These are phyloP conservation scores for Lachancea dasiensis DNA, from an alignment of 805 yeast genomes.

Conservation along the genomic window DNA sequence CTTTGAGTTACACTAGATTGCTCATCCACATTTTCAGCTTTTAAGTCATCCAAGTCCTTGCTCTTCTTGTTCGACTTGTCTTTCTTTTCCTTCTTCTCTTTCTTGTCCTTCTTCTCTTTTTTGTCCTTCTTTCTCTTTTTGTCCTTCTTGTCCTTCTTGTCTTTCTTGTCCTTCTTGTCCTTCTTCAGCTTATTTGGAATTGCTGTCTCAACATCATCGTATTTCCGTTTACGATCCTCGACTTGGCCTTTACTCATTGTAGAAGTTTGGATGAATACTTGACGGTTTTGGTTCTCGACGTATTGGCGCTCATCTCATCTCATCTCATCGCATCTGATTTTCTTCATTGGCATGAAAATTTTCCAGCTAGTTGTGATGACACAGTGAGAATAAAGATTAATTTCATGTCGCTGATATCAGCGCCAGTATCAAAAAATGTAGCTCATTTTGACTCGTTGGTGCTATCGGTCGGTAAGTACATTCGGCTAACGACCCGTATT, in stretches of 20 bases:
- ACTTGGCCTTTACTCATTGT: conserved; percentile 35
- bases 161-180: no score
- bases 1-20: conserved; percentile 11
- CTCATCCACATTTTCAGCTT: conserved; percentile 35
- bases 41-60: conserved; percentile 31
- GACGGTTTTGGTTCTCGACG: not conserved
- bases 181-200: conserved; percentile 19
- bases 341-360: conserved; percentile 7
- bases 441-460: not conserved
- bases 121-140: conserved; percentile 6
- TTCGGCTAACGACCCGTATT: no score
- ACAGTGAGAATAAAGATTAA: no score
- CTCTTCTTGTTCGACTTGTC: conserved; percentile 30
- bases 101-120: conserved; percentile 7
- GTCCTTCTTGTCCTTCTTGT: conserved; percentile 8
- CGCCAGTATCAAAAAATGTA: not conserved
- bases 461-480: no score
- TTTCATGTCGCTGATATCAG: no score
- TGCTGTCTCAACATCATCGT: conserved; percentile 28
- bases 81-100: conserved; percentile 32
- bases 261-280: not conserved
- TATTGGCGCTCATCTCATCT: conserved; percentile 14
- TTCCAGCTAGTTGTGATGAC: conserved; percentile 1
- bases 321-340: conserved; percentile 14
- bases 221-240: conserved; percentile 37